Percentiles rank a stretch among this genome's conserved stretches.
Conservation (phyloP, 352 stramenopile species). For the Phytophthora pinifolia region DNA sequence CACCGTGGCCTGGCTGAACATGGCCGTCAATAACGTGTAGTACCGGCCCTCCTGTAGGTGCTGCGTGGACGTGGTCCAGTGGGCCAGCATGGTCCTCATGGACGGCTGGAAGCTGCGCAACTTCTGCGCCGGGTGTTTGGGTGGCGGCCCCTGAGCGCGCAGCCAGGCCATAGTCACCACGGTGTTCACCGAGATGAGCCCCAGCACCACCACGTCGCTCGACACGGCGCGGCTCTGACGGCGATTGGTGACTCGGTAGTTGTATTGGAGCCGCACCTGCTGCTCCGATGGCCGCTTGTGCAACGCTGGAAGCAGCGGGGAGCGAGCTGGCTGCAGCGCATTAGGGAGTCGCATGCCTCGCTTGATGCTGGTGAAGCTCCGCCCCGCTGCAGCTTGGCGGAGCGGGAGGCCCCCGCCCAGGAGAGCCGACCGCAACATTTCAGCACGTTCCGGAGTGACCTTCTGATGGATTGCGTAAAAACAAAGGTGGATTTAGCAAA, state of each 20-base stretch:
- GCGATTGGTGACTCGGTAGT: conserved; percentile 27
- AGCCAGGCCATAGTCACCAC: conserved; percentile 64
- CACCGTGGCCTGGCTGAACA: conserved; percentile 68
- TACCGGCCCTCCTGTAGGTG: conserved; percentile 62
- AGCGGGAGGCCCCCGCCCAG: conserved; percentile 3
- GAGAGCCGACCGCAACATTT: conserved; percentile 25
- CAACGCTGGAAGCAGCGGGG: conserved; percentile 1
- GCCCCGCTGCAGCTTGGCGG: conserved; percentile 6
- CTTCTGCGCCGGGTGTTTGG: conserved; percentile 27
- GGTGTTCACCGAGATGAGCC: conserved; percentile 56
- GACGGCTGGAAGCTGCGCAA: conserved; percentile 28
- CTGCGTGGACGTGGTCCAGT: conserved; percentile 77
- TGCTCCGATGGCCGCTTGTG: conserved; percentile 13
- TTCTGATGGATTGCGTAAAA: neutral
- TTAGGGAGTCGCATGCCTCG: conserved; percentile 7
- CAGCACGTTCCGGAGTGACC: conserved; percentile 1
- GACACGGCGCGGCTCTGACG: conserved; percentile 25
- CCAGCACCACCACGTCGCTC: conserved; percentile 47
- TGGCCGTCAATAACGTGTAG: conserved; percentile 73
- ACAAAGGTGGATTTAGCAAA: too few species aligned
- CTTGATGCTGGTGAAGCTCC: conserved; percentile 13
- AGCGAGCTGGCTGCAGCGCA: conserved; percentile 14
- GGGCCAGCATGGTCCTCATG: conserved; percentile 58
- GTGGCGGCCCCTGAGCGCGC: conserved; percentile 43
- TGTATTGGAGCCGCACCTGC: conserved; percentile 26